These are phyloP conservation scores for Aspergillus sp. DNA, from an alignment of 2,329 filamentous ascomycete species.

Conservation along the genomic window DNA sequence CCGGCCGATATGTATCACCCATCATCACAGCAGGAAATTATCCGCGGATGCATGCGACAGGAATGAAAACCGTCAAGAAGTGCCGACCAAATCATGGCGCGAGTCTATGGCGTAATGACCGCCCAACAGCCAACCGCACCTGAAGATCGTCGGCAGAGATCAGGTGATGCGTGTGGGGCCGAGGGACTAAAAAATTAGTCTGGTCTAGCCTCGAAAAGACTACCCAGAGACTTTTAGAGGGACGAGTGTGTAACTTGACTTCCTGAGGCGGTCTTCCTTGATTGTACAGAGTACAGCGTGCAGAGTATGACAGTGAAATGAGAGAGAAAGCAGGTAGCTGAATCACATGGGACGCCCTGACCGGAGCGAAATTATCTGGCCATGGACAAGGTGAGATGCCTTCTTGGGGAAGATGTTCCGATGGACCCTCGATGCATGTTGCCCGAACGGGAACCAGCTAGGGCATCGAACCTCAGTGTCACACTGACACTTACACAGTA, in stretches of 20 bases:
- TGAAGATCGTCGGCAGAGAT: background rate
- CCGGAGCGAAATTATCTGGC: no score
- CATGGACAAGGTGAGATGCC: background rate
- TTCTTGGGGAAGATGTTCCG: background rate
- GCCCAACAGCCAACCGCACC: background rate
- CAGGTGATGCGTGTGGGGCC: background rate
- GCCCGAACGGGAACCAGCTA: background rate
- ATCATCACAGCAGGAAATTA: no score
- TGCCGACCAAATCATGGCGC: background rate
- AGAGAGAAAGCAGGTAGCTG: no score
- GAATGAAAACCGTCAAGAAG: background rate
- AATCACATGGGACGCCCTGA: no score
- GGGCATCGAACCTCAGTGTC: background rate
- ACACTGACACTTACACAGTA: background rate
- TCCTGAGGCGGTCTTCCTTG: no score
- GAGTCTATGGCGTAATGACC: background rate
- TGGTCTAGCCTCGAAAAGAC: no score
- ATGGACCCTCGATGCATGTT: background rate
- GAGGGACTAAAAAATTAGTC: background rate
- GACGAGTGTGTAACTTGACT: no score
- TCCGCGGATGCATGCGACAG: background rate
- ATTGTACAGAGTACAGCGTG: no score
- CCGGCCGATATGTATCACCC: background rate
- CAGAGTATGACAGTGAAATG: no score
- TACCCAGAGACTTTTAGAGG: no score